Evolutionary conservation across 1,284 basidiomycete genomes (phyloP).

Genomic region (Papiliotrema flavescens): DNA sequence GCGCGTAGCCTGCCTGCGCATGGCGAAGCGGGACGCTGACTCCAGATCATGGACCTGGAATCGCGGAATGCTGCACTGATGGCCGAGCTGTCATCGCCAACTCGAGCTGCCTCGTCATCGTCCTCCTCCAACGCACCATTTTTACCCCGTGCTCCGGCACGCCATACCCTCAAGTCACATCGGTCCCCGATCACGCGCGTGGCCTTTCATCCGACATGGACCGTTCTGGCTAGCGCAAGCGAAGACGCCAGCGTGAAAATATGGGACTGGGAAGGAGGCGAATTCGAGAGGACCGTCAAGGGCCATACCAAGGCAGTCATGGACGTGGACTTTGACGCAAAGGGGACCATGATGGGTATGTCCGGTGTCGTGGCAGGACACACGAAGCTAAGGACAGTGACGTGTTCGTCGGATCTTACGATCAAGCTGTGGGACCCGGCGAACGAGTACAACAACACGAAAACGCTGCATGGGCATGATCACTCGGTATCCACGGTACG

Average conservation of each 20-base stretch:
- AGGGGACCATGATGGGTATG: slow-evolving; percentile 73
- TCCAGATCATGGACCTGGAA: slow-evolving; percentile 84
- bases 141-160: slow-evolving; percentile 74
- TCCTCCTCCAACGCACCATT: slow-evolving; percentile 62
- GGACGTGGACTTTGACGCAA: slow-evolving; percentile 82
- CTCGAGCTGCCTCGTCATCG: slow-evolving; percentile 49
- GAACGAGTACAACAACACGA: slow-evolving; percentile 82
- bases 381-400: slow-evolving; percentile 55
- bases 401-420: slow-evolving; percentile 83
- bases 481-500: slow-evolving; percentile 80
- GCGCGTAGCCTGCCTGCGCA: neutral
- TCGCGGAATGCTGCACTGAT: slow-evolving; percentile 68
- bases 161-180: slow-evolving; percentile 76
- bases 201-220: slow-evolving; percentile 83
- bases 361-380: slow-evolving; percentile 5
- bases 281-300: slow-evolving; percentile 85
- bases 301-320: slow-evolving; percentile 85
- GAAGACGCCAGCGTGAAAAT: slow-evolving; percentile 86
- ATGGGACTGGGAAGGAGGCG: slow-evolving; percentile 94
- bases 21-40: neutral
- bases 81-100: slow-evolving; percentile 62
- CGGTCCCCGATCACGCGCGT: slow-evolving; percentile 70
- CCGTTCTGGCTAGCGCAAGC: slow-evolving; percentile 74
- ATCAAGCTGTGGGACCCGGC: slow-evolving; percentile 88
- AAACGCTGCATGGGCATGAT: slow-evolving; percentile 84